Evolutionary conservation across 805 yeast species (phyloP).

Genomic region (Priceomyces melissophilus): DNA sequence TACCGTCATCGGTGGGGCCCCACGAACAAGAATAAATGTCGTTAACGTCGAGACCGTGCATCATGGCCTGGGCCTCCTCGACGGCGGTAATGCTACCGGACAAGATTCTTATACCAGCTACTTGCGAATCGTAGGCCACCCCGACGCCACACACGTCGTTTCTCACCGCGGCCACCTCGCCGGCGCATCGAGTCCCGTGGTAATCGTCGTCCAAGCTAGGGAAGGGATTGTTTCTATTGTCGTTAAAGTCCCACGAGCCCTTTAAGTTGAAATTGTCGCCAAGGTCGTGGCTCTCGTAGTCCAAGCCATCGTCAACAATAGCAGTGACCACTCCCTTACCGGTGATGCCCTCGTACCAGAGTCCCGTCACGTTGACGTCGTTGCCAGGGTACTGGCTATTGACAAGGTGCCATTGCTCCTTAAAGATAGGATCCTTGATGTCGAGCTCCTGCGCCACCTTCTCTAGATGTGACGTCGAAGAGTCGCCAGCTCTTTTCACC

Average conservation of each 20-base stretch:
- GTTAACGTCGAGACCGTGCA: conserved; percentile 75
- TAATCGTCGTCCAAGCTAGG: conserved; percentile 80
- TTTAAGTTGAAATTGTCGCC: conserved; percentile 60
- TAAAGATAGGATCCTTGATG: conserved; percentile 82
- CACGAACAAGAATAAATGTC: conserved; percentile 96
- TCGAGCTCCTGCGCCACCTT: conserved; percentile 50
- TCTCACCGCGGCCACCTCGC: conserved; percentile 89
- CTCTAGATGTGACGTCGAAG: conserved; percentile 45
- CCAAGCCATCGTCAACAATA: conserved; percentile 91
- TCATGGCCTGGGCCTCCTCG: conserved; percentile 88
- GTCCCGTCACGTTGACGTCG: conserved; percentile 81
- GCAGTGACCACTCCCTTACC: conserved; percentile 85
- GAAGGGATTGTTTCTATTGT: conserved; percentile 66
- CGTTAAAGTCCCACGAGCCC: conserved; percentile 95
- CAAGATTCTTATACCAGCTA: conserved; percentile 85
- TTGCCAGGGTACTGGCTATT: conserved; percentile 71
- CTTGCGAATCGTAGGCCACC: conserved; percentile 84
- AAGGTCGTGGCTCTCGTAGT: conserved; percentile 73
- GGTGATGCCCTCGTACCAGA: conserved; percentile 79
- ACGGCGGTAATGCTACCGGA: conserved; percentile 77
- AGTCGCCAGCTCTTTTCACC: conserved; percentile 32
- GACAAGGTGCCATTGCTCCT: conserved; percentile 87
- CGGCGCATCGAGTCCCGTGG: conserved; percentile 98
- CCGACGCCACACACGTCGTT: conserved; percentile 94
- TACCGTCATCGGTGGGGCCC: conserved; percentile 97